Evolutionary conservation across 2,329 filamentous ascomycete species (phyloP).

Genomic region (Fusarium camptoceras): DNA sequence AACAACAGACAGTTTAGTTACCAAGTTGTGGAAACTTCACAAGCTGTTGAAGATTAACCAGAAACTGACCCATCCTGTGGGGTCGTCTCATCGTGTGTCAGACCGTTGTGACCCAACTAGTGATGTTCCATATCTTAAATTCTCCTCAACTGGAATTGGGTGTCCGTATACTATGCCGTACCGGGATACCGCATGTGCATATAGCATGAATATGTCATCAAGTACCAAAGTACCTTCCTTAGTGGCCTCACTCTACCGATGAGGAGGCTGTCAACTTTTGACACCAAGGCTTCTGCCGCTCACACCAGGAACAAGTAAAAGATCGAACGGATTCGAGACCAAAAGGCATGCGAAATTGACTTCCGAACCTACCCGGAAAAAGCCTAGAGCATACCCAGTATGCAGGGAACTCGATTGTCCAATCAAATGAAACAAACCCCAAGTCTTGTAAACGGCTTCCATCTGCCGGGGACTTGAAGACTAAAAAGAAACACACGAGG

Average conservation of each 20-base stretch:
- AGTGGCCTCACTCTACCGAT: not conserved
- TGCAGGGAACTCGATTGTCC: constrained; percentile 44
- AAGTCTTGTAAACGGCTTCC: constrained; percentile 29
- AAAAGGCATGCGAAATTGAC: constrained; percentile 24
- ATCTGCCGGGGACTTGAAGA: constrained; percentile 27
- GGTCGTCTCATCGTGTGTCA: not conserved
- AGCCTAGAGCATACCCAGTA: constrained; percentile 30
- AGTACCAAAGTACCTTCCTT: not conserved
- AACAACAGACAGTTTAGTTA: not conserved
- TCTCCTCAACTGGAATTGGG: constrained; percentile 16
- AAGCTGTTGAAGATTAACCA: not conserved
- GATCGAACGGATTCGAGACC: constrained; percentile 23
- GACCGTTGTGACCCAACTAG: not conserved
- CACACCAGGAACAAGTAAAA: constrained; percentile 25
- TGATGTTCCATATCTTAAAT: not conserved
- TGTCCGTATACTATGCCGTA: not conserved
- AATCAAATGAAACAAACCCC: constrained; percentile 37
- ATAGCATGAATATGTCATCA: not conserved
- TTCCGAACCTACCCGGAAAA: constrained; percentile 29
- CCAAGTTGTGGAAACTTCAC: not conserved
- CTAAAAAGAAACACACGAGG: constrained; percentile 34
- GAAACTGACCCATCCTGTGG: constrained; percentile 10
- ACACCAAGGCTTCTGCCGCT: constrained; percentile 19
- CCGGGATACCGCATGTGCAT: not conserved
- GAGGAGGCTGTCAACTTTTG: constrained; percentile 26